phyloP scores from a whole-genome alignment of 768 basidiomycete genomes.

The Boletus rex-veris region DNA sequence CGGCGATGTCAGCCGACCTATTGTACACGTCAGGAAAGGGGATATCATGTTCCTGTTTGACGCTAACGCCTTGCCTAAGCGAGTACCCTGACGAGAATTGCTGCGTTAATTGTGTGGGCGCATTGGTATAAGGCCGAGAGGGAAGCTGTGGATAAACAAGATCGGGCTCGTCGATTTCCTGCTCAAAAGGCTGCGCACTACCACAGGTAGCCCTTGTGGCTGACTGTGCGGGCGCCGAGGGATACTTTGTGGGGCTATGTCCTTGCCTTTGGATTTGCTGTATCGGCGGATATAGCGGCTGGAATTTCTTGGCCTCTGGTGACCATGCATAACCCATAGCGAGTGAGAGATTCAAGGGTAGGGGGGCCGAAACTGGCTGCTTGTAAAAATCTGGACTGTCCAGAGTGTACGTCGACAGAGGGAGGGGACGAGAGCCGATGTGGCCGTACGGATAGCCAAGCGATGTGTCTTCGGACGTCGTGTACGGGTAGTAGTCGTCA shows the following conservation, averaged over 20 bases:
- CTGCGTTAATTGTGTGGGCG: slow-evolving; percentile 17
- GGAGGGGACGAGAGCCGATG: slow-evolving; percentile 20
- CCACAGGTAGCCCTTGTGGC: slow-evolving; percentile 14
- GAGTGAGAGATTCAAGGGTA: slow-evolving; percentile 31
- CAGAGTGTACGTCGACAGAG: slow-evolving; percentile 20
- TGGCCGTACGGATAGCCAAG: slow-evolving; percentile 24
- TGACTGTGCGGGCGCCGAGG: slow-evolving; percentile 8
- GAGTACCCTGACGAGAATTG: slow-evolving; percentile 23
- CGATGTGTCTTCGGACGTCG: slow-evolving; percentile 22
- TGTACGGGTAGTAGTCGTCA: slow-evolving; percentile 31
- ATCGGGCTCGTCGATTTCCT: slow-evolving; percentile 28
- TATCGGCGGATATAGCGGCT: slow-evolving; percentile 34
- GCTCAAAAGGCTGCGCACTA: slow-evolving; percentile 19
- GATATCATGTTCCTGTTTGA: slow-evolving; percentile 31
- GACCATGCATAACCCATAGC: slow-evolving; percentile 34
- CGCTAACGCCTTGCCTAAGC: slow-evolving; percentile 17
- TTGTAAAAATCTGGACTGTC: slow-evolving; percentile 30
- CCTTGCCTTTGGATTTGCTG: slow-evolving; percentile 28
- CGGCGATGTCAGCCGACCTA: slow-evolving; percentile 21
- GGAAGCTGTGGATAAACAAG: slow-evolving; percentile 22
- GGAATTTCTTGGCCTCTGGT: slow-evolving; percentile 33
- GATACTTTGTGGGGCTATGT: slow-evolving; percentile 21
- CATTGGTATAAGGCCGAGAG: slow-evolving; percentile 23
- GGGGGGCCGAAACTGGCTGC: slow-evolving; percentile 31
- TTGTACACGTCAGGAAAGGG: slow-evolving; percentile 26